Percentiles rank a stretch among this genome's conserved stretches.
Evolutionary conservation across 2,329 filamentous ascomycete genomes (phyloP).

Genomic region (Dendrostoma leiphaemia): DNA sequence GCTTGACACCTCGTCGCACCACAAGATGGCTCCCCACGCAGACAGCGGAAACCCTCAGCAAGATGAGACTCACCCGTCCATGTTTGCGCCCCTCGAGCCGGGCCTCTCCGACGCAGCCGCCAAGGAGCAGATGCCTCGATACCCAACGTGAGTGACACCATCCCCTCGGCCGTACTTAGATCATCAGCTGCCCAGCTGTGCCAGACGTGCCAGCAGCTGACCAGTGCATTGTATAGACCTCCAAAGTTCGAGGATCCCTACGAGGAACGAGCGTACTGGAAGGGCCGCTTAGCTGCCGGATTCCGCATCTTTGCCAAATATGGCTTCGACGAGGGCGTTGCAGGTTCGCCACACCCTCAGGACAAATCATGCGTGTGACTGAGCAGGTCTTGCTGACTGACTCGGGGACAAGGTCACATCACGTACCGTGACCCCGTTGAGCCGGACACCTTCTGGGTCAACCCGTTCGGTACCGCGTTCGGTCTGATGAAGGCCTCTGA

Average conservation of each 20-base stretch:
- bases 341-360: conserved; percentile 65
- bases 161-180: too few species aligned
- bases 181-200: too few species aligned
- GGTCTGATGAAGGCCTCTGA: conserved; percentile 35
- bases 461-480: conserved; percentile 63
- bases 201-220: neutral
- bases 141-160: neutral
- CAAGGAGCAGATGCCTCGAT: neutral
- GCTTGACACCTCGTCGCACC: too few species aligned
- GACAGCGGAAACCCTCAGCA: neutral
- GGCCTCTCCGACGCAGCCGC: conserved; percentile 4
- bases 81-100: conserved; percentile 8
- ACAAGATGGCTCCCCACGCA: conserved; percentile 16
- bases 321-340: conserved; percentile 60
- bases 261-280: conserved; percentile 51
- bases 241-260: conserved; percentile 25
- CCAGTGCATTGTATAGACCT: neutral
- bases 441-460: conserved; percentile 63
- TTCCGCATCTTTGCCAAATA: conserved; percentile 59
- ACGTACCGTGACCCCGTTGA: conserved; percentile 50
- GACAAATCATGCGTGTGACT: neutral
- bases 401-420: conserved; percentile 11
- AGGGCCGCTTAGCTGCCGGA: conserved; percentile 51
- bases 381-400: neutral
- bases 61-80: conserved; percentile 3